These are phyloP conservation scores for Penicillium paneum DNA, from an alignment of 2,329 filamentous ascomycete species.

Conservation along the genomic window DNA sequence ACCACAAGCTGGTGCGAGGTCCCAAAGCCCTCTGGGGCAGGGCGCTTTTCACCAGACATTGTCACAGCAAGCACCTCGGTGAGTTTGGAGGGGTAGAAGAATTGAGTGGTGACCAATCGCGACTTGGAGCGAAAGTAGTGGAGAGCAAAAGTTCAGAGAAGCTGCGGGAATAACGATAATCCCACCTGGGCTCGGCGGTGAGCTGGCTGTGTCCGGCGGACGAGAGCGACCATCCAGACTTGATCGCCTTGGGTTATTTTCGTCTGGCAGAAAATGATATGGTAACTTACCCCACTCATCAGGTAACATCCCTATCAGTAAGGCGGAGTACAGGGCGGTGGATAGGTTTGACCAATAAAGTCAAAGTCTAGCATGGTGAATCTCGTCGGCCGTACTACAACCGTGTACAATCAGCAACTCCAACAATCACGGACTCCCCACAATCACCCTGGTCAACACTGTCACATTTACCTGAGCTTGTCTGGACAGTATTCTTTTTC, in stretches of 20 bases:
- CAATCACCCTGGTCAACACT: constrained; percentile 15
- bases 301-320: not conserved
- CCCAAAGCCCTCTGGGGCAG: constrained; percentile 78
- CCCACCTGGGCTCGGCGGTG: constrained; percentile 22
- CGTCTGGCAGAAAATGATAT: not conserved
- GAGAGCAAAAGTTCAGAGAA: constrained; percentile 18
- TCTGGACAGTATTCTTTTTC: not conserved
- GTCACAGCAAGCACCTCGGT: not conserved
- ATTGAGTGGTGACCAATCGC: constrained; percentile 4
- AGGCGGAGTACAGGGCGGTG: not conserved
- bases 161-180: constrained; percentile 26
- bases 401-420: constrained; percentile 13
- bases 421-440: constrained; percentile 21
- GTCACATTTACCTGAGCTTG: constrained; percentile 8
- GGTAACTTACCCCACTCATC: not conserved
- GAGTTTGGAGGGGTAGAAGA: constrained; percentile 2
- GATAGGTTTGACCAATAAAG: not conserved
- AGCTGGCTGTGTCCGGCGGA: constrained; percentile 9
- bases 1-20: constrained; percentile 72
- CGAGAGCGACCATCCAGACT: not conserved
- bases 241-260: not conserved
- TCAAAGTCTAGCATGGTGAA: not conserved
- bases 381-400: not conserved
- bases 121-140: not conserved
- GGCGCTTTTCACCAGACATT: constrained; percentile 91